These are phyloP conservation scores for Onygena corvina DNA, from an alignment of 2,329 filamentous ascomycete species.

Conservation along the genomic window DNA sequence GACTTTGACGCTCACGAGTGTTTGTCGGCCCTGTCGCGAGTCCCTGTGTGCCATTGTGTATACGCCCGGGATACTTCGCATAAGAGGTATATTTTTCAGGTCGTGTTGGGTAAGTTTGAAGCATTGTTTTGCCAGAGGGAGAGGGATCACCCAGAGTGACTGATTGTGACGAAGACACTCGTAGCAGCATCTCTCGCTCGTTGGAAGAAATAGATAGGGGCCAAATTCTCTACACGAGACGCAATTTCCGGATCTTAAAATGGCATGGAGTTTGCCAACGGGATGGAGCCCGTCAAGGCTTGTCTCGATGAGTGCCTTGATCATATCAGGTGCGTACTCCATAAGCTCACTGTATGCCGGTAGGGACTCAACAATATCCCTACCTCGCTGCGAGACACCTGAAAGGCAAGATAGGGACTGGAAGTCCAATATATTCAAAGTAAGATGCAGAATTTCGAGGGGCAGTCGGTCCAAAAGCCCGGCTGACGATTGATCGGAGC, in stretches of 20 bases:
- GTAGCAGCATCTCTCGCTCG: constrained; percentile 25
- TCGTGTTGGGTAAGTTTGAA: not conserved
- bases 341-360: constrained; percentile 34
- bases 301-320: constrained; percentile 20
- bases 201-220: constrained; percentile 24
- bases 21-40: not conserved
- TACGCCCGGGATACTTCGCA: not conserved
- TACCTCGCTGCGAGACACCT: constrained; percentile 19
- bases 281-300: constrained; percentile 18
- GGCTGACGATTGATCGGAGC: not conserved
- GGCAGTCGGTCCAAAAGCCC: constrained; percentile 6
- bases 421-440: constrained; percentile 20
- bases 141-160: constrained; percentile 2
- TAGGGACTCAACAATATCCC: constrained; percentile 20
- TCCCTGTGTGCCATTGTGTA: not conserved
- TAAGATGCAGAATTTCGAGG: constrained; percentile 20
- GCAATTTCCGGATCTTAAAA: constrained; percentile 20
- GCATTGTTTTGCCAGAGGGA: not conserved
- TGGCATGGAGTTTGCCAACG: constrained; percentile 16
- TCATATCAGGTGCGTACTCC: constrained; percentile 28
- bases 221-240: constrained; percentile 23
- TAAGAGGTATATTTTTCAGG: not conserved
- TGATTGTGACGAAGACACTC: constrained; percentile 18
- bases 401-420: constrained; percentile 23
- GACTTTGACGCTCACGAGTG: not conserved